Base-by-base conservation (phyloP, 129 eudicot genomes). In the Erigeron canadensis region DNA sequence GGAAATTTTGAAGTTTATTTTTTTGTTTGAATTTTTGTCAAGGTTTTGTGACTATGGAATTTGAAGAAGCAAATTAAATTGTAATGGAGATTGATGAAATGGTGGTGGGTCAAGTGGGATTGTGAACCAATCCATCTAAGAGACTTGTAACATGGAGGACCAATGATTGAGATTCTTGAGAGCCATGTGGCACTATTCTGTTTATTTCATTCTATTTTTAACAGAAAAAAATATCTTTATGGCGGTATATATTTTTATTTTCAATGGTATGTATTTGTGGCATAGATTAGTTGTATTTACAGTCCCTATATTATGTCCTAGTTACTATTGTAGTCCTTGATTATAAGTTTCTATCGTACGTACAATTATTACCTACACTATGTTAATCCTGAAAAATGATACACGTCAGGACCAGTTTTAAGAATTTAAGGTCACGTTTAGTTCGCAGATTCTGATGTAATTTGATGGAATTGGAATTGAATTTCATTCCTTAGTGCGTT, bases 61-160 rank as follows among this genome's bases (percentile, higher is more conserved):
- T 62, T 40, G 59, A 12, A 34, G 62, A 42, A 21, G 66, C 18
- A n/a, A n/a, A 53, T 53, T 53, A 3, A 28, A 28, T 28, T 28
- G 34, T 28, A 28, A 28, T 28, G 58, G 23, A 22, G 58, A 37
- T 64, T 59, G 73, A 10, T 10, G 54, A 48, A 45, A 58, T 61
- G 65, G 74, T 67, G 77, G 82, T 73, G 88, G 79, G 82, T 18
- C 74, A 1, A 48, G 69, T 46, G 71, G 82, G 54, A 76, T 51
- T 69, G 61, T 59, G 75, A 71, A 64, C 87, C 90, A 80, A 86
- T 86, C 87, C 73, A 77, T 41, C 40, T 40, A 69, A 81, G 63
- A 43, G 77, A 78, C 77, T 10, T 73, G 77, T 80, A 65, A 57
- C 54, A 75, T 45, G 75, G 81, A 57, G 75, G 59, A 78, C 89